Evolutionary conservation across 768 basidiomycete genomes (phyloP).

Genomic region (Xanthoconium stramineum): DNA sequence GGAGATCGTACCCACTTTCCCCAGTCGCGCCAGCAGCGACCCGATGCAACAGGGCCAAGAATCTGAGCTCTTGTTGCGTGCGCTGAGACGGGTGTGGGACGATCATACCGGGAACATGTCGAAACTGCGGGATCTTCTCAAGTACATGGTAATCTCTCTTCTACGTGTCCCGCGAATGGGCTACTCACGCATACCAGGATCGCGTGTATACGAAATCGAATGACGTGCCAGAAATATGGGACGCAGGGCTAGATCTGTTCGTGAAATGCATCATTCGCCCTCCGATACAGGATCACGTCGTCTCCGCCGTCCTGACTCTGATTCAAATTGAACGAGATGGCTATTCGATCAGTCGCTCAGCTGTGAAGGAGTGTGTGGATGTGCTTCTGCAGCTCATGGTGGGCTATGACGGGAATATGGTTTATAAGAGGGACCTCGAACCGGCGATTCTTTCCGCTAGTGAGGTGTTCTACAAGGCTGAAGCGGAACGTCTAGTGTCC

Average conservation of each 20-base stretch:
- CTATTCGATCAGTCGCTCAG: conserved; percentile 85
- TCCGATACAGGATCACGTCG: conserved; percentile 80
- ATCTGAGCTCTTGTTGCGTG: conserved; percentile 81
- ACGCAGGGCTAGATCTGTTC: conserved; percentile 82
- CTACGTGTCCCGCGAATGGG: neutral
- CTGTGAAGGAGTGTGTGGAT: conserved; percentile 85
- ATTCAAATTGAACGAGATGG: conserved; percentile 92
- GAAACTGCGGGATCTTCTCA: conserved; percentile 84
- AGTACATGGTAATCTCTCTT: conserved; percentile 79
- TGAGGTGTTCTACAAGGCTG: conserved; percentile 70
- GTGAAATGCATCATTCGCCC: conserved; percentile 72
- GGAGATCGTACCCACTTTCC: conserved; percentile 80
- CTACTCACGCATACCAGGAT: conserved; percentile 55
- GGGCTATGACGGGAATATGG: conserved; percentile 46
- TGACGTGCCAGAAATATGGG: conserved; percentile 75
- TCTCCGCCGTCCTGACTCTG: conserved; percentile 79
- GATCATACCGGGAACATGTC: conserved; percentile 89
- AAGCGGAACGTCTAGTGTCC: conserved; percentile 68
- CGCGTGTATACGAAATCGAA: conserved; percentile 77
- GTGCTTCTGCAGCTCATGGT: conserved; percentile 70
- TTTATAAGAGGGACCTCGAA: conserved; percentile 85
- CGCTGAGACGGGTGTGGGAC: conserved; percentile 84
- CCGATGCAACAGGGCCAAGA: conserved; percentile 75
- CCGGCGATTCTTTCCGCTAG: conserved; percentile 77
- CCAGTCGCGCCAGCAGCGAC: conserved; percentile 63